Conservation (phyloP, 768 basidiomycete genomes). For the Botryobasidium botryosum region DNA sequence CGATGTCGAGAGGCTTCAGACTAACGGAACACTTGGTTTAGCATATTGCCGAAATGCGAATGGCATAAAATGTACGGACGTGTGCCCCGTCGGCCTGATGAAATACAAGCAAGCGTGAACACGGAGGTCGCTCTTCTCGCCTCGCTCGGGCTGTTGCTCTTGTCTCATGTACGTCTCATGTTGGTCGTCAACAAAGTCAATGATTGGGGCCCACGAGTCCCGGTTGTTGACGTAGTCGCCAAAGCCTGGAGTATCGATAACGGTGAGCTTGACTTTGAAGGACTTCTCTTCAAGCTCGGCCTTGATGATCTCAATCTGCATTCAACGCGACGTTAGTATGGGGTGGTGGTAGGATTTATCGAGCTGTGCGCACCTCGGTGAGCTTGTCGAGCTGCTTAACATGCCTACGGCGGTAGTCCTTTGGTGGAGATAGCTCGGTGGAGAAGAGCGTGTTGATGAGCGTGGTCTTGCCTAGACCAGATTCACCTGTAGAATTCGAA, state of each 20-base stretch:
- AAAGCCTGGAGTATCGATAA: constrained; percentile 97
- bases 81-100: constrained; percentile 88
- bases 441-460: constrained; percentile 98
- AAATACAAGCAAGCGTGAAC: constrained; percentile 98
- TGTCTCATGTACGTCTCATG: constrained; percentile 94
- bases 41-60: constrained; percentile 8
- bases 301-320: constrained; percentile 84
- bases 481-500: constrained; percentile 49
- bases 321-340: not conserved
- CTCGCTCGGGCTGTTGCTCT: constrained; percentile 95
- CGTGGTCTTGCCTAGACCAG: constrained; percentile 92
- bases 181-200: constrained; percentile 96
- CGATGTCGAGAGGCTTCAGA: constrained; percentile 93
- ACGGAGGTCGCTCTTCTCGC: constrained; percentile 84
- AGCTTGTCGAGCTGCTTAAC: constrained; percentile 97
- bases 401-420: constrained; percentile 81
- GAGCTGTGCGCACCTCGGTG: constrained; percentile 64
- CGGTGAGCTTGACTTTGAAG: constrained; percentile 98
- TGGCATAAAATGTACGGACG: constrained; percentile 36
- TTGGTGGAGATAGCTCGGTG: constrained; percentile 80
- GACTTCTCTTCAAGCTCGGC: constrained; percentile 97
- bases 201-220: constrained; percentile 94
- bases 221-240: constrained; percentile 99
- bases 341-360: not conserved
- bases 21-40: constrained; percentile 23